Conservation (phyloP, 2,329 filamentous ascomycete species). For the Exophiala oligosperma region DNA sequence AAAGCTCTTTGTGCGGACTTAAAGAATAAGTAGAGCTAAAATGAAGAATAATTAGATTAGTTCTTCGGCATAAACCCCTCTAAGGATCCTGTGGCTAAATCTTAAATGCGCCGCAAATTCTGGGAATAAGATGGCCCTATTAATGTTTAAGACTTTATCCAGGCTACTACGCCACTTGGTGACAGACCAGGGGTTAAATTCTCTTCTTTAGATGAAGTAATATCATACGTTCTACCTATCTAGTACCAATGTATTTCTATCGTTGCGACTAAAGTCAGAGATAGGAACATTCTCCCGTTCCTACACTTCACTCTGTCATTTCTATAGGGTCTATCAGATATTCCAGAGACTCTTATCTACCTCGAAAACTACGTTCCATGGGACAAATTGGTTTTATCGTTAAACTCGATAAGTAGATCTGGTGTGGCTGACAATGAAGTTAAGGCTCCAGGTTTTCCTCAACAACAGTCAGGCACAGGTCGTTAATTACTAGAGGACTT, state of each 20-base stretch:
- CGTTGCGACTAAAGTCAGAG: conserved; percentile 48
- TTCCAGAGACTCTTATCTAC: conserved; percentile 39
- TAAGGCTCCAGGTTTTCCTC: conserved; percentile 44
- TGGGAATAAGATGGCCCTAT: conserved; percentile 19
- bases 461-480: conserved; percentile 39
- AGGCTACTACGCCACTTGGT: conserved; percentile 7
- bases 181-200: conserved; percentile 27
- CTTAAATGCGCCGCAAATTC: conserved; percentile 23
- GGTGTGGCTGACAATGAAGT: conserved; percentile 38
- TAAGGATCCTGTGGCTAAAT: conserved; percentile 12
- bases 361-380: conserved; percentile 52
- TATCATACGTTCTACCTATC: conserved; percentile 37
- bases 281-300: conserved; percentile 55
- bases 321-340: conserved; percentile 44
- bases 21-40: conserved; percentile 7
- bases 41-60: conserved; percentile 1
- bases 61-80: neutral
- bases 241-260: conserved; percentile 46
- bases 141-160: neutral
- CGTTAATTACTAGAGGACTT: conserved; percentile 61
- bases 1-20: conserved; percentile 30
- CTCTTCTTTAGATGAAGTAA: conserved; percentile 30
- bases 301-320: conserved; percentile 58
- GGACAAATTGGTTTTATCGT: conserved; percentile 49
- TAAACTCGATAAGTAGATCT: conserved; percentile 53